Conservation (phyloP, 371 early-diverging fungal genomes). For the Capniomyces stellatus region DNA sequence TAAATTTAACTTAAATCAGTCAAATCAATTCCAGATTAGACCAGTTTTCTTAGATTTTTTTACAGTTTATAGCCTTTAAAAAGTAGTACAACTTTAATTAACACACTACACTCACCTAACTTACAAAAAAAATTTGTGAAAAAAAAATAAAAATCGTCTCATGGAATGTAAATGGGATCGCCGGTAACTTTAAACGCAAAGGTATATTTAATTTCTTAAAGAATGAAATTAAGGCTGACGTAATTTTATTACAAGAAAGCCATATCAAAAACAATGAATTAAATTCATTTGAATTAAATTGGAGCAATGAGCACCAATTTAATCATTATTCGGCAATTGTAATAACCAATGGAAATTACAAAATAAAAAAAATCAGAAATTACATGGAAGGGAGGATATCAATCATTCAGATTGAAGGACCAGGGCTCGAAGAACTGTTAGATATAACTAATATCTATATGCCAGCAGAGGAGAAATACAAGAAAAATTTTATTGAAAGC, state of each 20-base stretch:
- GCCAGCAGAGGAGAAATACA: background rate
- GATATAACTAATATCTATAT: background rate
- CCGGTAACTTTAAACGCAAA: background rate
- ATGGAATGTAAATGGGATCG: background rate
- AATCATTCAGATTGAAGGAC: background rate
- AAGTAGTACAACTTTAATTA: background rate
- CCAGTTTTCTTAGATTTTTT: background rate
- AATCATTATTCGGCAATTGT: background rate
- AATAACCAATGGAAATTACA: background rate
- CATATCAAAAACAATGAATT: background rate
- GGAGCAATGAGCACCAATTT: background rate
- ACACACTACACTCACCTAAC: background rate
- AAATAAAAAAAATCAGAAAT: background rate
- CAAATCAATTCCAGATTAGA: background rate
- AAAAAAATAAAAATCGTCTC: background rate
- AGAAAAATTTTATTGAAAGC: background rate
- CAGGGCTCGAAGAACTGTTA: background rate
- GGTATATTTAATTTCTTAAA: background rate
- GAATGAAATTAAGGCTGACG: background rate
- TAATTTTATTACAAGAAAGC: constrained; percentile 1
- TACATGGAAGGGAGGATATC: background rate
- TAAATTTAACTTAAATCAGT: background rate
- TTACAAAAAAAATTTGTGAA: background rate
- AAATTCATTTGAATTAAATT: background rate
- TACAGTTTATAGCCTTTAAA: no score